Conservation (phyloP, 768 basidiomycete species). For the Gyrodon lividus region DNA sequence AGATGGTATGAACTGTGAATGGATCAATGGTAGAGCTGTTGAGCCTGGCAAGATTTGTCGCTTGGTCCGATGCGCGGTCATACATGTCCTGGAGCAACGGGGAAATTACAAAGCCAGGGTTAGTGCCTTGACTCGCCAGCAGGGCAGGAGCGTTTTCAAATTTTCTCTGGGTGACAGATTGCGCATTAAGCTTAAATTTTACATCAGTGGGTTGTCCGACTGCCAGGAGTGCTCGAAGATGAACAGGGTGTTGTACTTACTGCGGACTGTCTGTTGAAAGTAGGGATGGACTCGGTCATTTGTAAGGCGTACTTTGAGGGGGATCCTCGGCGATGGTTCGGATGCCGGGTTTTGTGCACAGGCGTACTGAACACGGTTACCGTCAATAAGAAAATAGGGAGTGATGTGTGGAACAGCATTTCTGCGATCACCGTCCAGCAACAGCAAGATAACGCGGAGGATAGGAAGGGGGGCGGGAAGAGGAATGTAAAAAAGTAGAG, state of each 20-base stretch:
- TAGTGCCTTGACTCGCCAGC: constrained; percentile 8
- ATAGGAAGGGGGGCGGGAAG: neutral
- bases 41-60: constrained; percentile 8
- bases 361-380: constrained; percentile 11
- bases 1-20: neutral
- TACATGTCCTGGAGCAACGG: constrained; percentile 12
- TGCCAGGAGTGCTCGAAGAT: neutral
- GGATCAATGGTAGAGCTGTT: neutral
- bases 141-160: constrained; percentile 18
- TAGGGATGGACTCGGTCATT: neutral
- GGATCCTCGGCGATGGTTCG: neutral
- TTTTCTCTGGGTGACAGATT: constrained; percentile 12
- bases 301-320: neutral
- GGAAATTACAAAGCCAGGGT: constrained; percentile 9
- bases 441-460: neutral
- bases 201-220: no score
- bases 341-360: neutral
- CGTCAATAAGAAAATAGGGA: constrained; percentile 10
- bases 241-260: constrained; percentile 4
- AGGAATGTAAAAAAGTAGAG: constrained; percentile 20
- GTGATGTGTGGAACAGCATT: constrained; percentile 10
- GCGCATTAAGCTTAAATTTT: constrained; percentile 13
- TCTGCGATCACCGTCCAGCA: neutral
- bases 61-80: constrained; percentile 21
- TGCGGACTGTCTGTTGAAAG: constrained; percentile 1